Percentiles rank a stretch among this genome's conserved stretches.
Evolutionary conservation across 257 asterid species (phyloP).

Genomic region (Leptodermis oblonga): DNA sequence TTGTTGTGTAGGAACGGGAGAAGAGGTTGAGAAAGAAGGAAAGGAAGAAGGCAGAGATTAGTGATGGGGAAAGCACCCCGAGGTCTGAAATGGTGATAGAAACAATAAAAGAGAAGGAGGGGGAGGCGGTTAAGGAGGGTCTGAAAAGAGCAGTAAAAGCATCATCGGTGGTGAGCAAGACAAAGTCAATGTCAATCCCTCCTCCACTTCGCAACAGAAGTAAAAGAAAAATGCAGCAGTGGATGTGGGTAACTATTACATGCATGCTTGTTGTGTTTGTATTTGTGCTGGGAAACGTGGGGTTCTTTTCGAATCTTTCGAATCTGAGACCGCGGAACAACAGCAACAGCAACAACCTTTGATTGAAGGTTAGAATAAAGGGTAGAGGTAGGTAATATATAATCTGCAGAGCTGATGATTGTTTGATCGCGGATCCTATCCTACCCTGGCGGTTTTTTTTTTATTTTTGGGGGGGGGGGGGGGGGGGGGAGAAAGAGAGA

Average conservation of each 20-base stretch:
- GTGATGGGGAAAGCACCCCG: conserved; percentile 32
- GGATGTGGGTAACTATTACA: conserved; percentile 61
- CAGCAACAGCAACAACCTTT: too few relatives aligned
- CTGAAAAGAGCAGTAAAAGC: conserved; percentile 43
- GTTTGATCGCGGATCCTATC: too few relatives aligned
- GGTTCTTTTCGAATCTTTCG: conserved; percentile 55
- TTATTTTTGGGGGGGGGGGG: too few relatives aligned
- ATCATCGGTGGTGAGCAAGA: conserved; percentile 43
- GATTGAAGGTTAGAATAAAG: too few relatives aligned
- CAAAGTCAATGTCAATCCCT: conserved; percentile 60
- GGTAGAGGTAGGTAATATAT: too few relatives aligned
- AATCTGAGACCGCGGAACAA: conserved; percentile 42
- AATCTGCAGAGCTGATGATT: too few relatives aligned
- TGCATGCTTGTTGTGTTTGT: conserved; percentile 42
- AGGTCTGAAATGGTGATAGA: conserved; percentile 41
- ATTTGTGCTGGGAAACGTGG: conserved; percentile 74
- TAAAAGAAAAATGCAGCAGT: conserved; percentile 73
- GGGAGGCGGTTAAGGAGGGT: conserved; percentile 36
- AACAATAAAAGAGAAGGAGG: conserved; percentile 40
- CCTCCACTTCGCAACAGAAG: conserved; percentile 79
- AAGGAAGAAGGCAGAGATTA: conserved; percentile 62
- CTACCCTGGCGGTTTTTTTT: too few relatives aligned
- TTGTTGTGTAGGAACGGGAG: conserved; percentile 65
- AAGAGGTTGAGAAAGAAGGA: conserved; percentile 86
- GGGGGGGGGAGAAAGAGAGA: too few relatives aligned